A percentile compares a stretch with the other conserved stretches of the same genome.
Conservation (phyloP, 129 eudicot species). For the Flaveria sonorensis region DNA sequence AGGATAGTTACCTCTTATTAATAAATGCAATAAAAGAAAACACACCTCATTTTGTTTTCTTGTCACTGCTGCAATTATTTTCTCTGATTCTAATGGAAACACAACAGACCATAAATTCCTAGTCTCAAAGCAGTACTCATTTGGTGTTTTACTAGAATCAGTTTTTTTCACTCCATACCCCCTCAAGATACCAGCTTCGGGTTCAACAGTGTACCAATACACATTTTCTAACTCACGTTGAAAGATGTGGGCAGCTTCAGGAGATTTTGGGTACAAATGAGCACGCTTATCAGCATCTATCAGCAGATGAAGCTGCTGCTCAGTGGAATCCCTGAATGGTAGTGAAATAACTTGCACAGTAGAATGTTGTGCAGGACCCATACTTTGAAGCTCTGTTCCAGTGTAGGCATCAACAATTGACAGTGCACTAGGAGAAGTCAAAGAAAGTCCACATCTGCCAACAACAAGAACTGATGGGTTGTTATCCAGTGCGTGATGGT, state of each 20-base stretch:
- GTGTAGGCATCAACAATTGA: conserved; percentile 79
- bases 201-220: conserved; percentile 88
- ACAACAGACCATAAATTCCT: conserved; percentile 89
- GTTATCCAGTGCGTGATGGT: conserved; percentile 92
- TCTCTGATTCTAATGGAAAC: conserved; percentile 86
- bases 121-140: conserved; percentile 61
- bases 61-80: conserved; percentile 69
- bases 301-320: conserved; percentile 76
- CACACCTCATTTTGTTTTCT: conserved; percentile 82
- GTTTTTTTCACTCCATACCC: conserved; percentile 63
- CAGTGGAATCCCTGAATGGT: conserved; percentile 80
- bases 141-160: conserved; percentile 39
- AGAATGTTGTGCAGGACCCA: conserved; percentile 67
- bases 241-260: conserved; percentile 74
- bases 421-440: conserved; percentile 61
- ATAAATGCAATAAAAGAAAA: conserved; percentile 2
- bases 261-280: conserved; percentile 77
- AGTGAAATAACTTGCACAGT: conserved; percentile 69
- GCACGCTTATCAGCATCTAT: conserved; percentile 62
- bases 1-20: not conserved
- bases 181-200: conserved; percentile 58
- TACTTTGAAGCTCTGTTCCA: conserved; percentile 59
- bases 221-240: conserved; percentile 67
- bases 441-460: conserved; percentile 73
- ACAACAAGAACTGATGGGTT: conserved; percentile 85